phyloP scores from a whole-genome alignment of 495 filamentous ascomycete species.

The Acidomyces sp. region DNA sequence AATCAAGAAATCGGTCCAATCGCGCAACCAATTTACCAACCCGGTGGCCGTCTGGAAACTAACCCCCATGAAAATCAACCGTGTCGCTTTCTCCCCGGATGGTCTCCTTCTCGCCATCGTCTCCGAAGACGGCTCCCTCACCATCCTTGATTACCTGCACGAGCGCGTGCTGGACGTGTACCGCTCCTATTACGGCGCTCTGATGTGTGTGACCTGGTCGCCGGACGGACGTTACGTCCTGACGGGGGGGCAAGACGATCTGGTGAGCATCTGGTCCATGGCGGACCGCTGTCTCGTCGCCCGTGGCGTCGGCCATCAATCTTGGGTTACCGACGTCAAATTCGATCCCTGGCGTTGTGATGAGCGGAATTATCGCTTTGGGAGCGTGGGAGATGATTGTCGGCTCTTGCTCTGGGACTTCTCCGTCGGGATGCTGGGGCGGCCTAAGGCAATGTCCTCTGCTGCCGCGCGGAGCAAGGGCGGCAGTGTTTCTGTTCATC shows the following conservation, averaged over 20 bases:
- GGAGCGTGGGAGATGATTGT: slow-evolving; percentile 90
- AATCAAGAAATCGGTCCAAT: slow-evolving; percentile 78
- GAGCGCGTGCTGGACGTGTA: slow-evolving; percentile 79
- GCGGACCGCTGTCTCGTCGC: slow-evolving; percentile 74
- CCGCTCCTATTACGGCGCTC: slow-evolving; percentile 80
- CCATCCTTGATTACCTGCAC: slow-evolving; percentile 80
- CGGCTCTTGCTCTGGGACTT: slow-evolving; percentile 91
- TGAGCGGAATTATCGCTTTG: slow-evolving; percentile 84
- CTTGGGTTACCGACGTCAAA: slow-evolving; percentile 84
- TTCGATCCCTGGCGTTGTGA: slow-evolving; percentile 97
- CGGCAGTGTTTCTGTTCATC: slow-evolving; percentile 40
- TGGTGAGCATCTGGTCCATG: slow-evolving; percentile 87
- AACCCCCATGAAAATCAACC: slow-evolving; percentile 76
- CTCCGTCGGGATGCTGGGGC: slow-evolving; percentile 85
- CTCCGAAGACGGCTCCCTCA: slow-evolving; percentile 78
- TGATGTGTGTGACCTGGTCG: slow-evolving; percentile 91
- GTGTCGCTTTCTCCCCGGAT: slow-evolving; percentile 81
- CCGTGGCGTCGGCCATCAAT: slow-evolving; percentile 84
- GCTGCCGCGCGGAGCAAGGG: slow-evolving; percentile 32
- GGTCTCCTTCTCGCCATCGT: slow-evolving; percentile 77
- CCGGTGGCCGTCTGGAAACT: slow-evolving; percentile 84
- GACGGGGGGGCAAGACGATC: slow-evolving; percentile 89
- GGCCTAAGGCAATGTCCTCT: slow-evolving; percentile 69
- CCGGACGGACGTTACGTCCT: slow-evolving; percentile 93
- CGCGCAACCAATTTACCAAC: slow-evolving; percentile 84